These are phyloP conservation scores for Podospora anserina DNA, from an alignment of 495 filamentous ascomycete species.

Conservation along the genomic window DNA sequence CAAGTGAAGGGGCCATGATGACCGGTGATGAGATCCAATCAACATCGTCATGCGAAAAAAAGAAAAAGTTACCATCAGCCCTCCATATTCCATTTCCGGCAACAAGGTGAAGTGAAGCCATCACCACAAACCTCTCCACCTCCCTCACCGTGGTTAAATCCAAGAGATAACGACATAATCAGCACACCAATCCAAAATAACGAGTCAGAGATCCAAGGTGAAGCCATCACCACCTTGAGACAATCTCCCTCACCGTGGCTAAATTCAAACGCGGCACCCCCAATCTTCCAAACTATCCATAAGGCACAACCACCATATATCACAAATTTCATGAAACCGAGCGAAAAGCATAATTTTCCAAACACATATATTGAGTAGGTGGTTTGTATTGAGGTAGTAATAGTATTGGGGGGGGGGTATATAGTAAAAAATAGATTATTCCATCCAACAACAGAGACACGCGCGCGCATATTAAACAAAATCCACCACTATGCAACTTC, in stretches of 20 bases:
- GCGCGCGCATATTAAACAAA: conserved; percentile 10
- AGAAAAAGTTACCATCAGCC: neutral
- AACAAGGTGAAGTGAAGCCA: conserved; percentile 7
- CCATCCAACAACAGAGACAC: neutral
- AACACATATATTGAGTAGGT: neutral
- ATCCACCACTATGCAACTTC: conserved; percentile 8
- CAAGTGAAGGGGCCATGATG: neutral
- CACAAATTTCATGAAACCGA: neutral
- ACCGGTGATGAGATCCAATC: conserved; percentile 1
- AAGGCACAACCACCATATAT: neutral
- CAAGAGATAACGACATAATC: neutral
- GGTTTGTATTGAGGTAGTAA: neutral
- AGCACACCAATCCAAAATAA: neutral
- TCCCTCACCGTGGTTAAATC: conserved; percentile 1
- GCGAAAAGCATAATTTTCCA: too few species aligned
- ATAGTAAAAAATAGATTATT: conserved; percentile 12
- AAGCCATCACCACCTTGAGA: neutral
- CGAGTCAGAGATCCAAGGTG: neutral
- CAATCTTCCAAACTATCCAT: neutral
- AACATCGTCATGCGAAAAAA: neutral
- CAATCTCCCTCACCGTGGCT: neutral
- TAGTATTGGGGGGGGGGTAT: neutral
- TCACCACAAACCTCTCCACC: neutral
- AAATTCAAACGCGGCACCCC: neutral
- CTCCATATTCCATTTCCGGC: neutral